Evolutionary conservation across 2,329 filamentous ascomycete species (phyloP).

Genomic region (Pseudofabraea citricarpa): DNA sequence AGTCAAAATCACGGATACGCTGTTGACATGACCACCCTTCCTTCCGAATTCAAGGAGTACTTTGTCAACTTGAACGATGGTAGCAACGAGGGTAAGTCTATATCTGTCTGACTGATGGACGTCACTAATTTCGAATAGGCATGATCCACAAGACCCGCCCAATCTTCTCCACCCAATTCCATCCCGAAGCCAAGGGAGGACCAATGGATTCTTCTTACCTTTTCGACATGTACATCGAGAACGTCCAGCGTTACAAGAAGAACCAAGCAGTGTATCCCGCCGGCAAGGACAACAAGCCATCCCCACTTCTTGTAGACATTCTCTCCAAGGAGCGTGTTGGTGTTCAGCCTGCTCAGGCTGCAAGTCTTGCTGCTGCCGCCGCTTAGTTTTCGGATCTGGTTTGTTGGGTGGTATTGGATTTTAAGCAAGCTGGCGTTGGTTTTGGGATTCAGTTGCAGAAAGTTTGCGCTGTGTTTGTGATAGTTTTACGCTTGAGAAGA

Average conservation of each 20-base stretch:
- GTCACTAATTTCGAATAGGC: too few relatives aligned
- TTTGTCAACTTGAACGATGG: constrained; percentile 98
- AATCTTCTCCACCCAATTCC: constrained; percentile 98
- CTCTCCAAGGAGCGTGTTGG: constrained; percentile 92
- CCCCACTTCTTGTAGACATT: constrained; percentile 82
- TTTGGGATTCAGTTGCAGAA: not conserved
- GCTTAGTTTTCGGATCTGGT: not conserved
- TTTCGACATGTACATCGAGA: constrained; percentile 94
- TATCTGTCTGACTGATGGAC: too few relatives aligned
- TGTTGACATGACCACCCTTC: constrained; percentile 78
- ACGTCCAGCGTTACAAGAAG: constrained; percentile 84
- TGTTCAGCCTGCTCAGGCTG: constrained; percentile 42
- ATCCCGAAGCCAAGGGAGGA: constrained; percentile 95
- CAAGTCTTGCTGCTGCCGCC: constrained; percentile 16
- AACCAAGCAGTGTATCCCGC: constrained; percentile 65
- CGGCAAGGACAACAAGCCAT: constrained; percentile 80
- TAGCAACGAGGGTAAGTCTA: constrained; percentile 75
- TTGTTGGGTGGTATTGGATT: not conserved
- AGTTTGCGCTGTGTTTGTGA: too few relatives aligned
- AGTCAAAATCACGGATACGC: constrained; percentile 98
- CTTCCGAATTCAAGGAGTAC: constrained; percentile 91
- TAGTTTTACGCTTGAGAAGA: too few relatives aligned
- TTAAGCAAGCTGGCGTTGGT: not conserved
- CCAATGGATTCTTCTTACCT: constrained; percentile 94
- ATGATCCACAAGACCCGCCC: constrained; percentile 95